Base-by-base conservation (phyloP, 1,284 basidiomycete genomes). In the Puccinia hordei region DNA sequence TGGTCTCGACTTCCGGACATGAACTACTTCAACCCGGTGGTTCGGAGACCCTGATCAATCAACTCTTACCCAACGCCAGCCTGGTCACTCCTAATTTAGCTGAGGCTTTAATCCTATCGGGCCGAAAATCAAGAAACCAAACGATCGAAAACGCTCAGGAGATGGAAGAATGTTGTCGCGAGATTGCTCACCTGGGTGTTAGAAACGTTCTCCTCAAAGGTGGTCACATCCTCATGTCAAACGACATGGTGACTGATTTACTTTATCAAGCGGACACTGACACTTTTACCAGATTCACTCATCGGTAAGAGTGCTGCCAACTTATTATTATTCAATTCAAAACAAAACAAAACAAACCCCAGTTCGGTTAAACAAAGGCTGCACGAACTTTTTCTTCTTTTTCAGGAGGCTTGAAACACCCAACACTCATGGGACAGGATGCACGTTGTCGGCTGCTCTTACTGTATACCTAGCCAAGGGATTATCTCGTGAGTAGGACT, bases 351-450 rank as follows among this genome's bases (percentile, higher is more conserved):
- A n/a, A n/a, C n/a, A n/a, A n/a, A n/a, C n/a, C n/a, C n/a, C 9
- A n/a, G 49, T 71, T 30, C 53, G 46, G 61, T 35, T 22, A n/a
- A 24, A 63, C 33, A 63, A 5, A 38, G 9, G 10, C 30, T 38
- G 24, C 9, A n/a, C 49, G 9, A 2, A 44, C 84, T 38, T 74
- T 41, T n/a, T n/a, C n/a, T n/a, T n/a, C n/a, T 35, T 53, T 78
- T n/a, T 73, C 55, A 82, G 82, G 51, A 81, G 55, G 84, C 83
- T 65, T 77, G 63, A 91, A 5, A 91, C 91, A 13, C 89, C 86
- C 33, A 93, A 88, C 82, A 95, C 95, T 0, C 95, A 98, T 84
- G 95, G 95, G 0, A 98, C 95, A 0, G 95, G 95, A 0, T 98
- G 95, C 85, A 98, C 95, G 0, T 88, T 98, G 12, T 92, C 91